Evolutionary conservation across 306 rosid species (phyloP).

Genomic region (Glycine tomentella): DNA sequence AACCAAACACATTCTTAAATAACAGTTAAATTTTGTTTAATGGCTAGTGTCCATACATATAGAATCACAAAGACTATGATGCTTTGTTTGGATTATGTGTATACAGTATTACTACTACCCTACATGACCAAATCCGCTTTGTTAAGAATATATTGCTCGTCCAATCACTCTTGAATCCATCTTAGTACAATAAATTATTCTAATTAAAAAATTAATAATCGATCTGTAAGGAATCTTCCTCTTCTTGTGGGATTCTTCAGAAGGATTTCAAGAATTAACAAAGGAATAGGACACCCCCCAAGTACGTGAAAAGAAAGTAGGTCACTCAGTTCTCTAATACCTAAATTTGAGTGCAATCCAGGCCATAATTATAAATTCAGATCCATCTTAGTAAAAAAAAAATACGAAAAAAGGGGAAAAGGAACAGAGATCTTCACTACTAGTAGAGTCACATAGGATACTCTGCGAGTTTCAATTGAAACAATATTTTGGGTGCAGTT

Average conservation of each 20-base stretch:
- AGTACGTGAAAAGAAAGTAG: neutral
- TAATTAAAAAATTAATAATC: slow-evolving; percentile 44
- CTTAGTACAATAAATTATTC: slow-evolving; percentile 41
- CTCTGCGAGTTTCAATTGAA: too few relatives aligned
- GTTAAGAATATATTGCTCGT: slow-evolving; percentile 42
- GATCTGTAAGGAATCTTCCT: slow-evolving; percentile 33
- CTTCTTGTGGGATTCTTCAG: slow-evolving; percentile 7
- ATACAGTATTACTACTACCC: neutral
- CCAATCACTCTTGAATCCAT: slow-evolving; percentile 56
- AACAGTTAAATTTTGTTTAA: slow-evolving; percentile 29
- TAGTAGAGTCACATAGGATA: neutral
- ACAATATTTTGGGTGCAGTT: slow-evolving; percentile 4
- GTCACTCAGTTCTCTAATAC: neutral
- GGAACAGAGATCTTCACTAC: neutral
- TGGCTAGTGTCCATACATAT: slow-evolving; percentile 60
- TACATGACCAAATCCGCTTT: slow-evolving; percentile 43
- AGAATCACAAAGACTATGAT: slow-evolving; percentile 55
- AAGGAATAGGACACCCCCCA: neutral
- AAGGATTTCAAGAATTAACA: slow-evolving; percentile 20
- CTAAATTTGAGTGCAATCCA: slow-evolving; percentile 27
- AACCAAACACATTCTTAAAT: too few relatives aligned
- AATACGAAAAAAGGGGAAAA: neutral
- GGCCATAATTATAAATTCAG: neutral
- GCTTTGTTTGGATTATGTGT: slow-evolving; percentile 48
- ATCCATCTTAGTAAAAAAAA: neutral